Percentiles rank a stretch among this genome's conserved stretches.
phyloP scores from a whole-genome alignment of 306 rosid species.

The Spatholobus suberectus region DNA sequence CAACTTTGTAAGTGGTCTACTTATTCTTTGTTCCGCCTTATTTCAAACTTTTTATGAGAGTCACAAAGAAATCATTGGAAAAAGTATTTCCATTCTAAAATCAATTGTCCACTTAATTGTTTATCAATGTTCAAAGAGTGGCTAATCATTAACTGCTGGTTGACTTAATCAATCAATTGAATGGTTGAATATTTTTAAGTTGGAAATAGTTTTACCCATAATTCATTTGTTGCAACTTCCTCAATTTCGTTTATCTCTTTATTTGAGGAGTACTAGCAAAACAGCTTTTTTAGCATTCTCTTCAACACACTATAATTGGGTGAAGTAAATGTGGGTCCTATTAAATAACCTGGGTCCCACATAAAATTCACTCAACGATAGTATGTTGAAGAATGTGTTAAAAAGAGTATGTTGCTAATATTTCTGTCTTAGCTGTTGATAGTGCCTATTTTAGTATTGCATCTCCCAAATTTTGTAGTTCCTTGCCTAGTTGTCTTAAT shows the following conservation, averaged over 20 bases:
- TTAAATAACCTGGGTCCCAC: not conserved
- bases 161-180: slow-evolving; percentile 22
- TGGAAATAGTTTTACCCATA: slow-evolving; percentile 3
- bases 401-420: not conserved
- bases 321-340: not conserved
- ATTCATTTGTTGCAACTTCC: not conserved
- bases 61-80: slow-evolving; percentile 2
- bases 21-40: slow-evolving; percentile 31
- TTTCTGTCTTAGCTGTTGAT: slow-evolving; percentile 14
- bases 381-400: not conserved
- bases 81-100: not conserved
- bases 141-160: not conserved
- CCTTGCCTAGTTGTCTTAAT: slow-evolving; percentile 9
- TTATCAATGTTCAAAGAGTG: not conserved
- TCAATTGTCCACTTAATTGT: not conserved
- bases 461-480: slow-evolving; percentile 17
- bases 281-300: not conserved
- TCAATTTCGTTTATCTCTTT: slow-evolving; percentile 5
- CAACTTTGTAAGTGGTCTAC: slow-evolving; percentile 73
- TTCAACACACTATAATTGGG: not conserved
- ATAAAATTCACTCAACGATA: not conserved
- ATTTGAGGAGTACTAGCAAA: not conserved
- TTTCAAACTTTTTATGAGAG: not conserved
- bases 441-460: slow-evolving; percentile 19
- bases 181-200: slow-evolving; percentile 5